Percentiles rank a stretch among this genome's conserved stretches.
These are phyloP conservation scores for Pulveroboletus sp. DNA, from an alignment of 768 basidiomycete species.

Conservation along the genomic window DNA sequence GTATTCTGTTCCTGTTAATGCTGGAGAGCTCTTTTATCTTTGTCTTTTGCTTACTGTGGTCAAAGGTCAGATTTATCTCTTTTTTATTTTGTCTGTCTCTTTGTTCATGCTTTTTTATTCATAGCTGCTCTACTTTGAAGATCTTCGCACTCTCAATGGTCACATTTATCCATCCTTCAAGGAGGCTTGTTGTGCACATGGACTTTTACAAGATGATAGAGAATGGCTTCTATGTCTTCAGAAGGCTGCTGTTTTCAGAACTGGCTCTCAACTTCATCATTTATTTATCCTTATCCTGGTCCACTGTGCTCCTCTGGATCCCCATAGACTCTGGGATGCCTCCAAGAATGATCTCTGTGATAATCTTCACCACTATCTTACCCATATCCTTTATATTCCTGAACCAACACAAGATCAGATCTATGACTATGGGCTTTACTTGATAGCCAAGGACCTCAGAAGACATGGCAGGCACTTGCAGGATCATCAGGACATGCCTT, in stretches of 20 bases:
- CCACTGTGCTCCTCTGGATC: no score
- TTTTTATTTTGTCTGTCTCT: no score
- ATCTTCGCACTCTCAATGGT: slow-evolving; percentile 4
- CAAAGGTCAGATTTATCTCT: slow-evolving; percentile 3
- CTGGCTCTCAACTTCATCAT: no score
- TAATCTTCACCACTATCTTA: not conserved
- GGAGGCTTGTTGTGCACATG: slow-evolving; percentile 38
- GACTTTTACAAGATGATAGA: slow-evolving; percentile 44
- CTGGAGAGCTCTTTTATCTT: slow-evolving; percentile 40
- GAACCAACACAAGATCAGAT: not conserved
- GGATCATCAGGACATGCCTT: not conserved
- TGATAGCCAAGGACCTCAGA: not conserved
- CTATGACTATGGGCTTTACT: not conserved
- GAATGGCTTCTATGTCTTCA: slow-evolving; percentile 41
- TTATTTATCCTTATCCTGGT: no score
- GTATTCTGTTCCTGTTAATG: slow-evolving; percentile 12
- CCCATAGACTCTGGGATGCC: no score
- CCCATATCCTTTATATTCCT: not conserved
- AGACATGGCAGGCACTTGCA: not conserved
- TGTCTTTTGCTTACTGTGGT: slow-evolving; percentile 36
- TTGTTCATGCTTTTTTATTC: no score
- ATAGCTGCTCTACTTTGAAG: no score
- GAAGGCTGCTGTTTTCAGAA: slow-evolving; percentile 18
- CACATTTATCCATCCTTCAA: slow-evolving; percentile 29
- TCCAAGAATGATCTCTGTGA: not conserved